Evolutionary conservation across 1,284 basidiomycete species (phyloP), one percentile per base, ranked within the genome.

Genomic region (Trametes pubescens): DNA sequence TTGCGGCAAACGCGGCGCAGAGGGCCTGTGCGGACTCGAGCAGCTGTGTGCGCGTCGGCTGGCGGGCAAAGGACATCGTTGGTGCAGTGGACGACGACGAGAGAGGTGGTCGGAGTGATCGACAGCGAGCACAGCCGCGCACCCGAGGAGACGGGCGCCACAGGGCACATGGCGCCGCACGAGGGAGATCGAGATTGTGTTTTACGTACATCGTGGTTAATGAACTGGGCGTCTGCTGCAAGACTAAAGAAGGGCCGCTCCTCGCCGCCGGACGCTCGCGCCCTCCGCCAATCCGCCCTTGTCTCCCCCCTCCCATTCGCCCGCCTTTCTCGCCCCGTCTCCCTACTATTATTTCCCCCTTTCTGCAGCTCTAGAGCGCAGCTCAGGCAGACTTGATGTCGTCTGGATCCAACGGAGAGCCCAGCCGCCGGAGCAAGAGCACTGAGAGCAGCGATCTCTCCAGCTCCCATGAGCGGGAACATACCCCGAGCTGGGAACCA

Each of bases 1-100:
- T 79, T 29, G 73, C 66, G 5, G 86, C 78, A 71, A 90, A 87
- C 49, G 81, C 82, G 40, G 78, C 71, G 73, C 87, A 88, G 66
- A 90, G 83, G 6, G 72, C 73, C 59, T 78, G 74, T 0, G 87
- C 83, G 43, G 84, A 79, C 51, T 72, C 57, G 37, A 81, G 73
- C n/a, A 89, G 79, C 43, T 76, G 65, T 10, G 59, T 51, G 43
- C 74, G 72, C 10, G 71, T 65, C 21, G 67, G 59, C 16, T 22
- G 16, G 21, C 21, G 64, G 24, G 69, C 71, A 66, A 32, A 32
- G 29, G 46, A 24, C 46, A 59, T 58, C 37, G 34, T 43, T 10
- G 11, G 11, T 44, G 51, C 47, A 1, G 10, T 22, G 22, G 10
- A 21, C 14, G 34, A 29, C 51, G 49, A 16, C n/a, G 18, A 38